Base-by-base conservation (phyloP, 1,139 yeast species). In the Lodderomyces elongisporus region DNA sequence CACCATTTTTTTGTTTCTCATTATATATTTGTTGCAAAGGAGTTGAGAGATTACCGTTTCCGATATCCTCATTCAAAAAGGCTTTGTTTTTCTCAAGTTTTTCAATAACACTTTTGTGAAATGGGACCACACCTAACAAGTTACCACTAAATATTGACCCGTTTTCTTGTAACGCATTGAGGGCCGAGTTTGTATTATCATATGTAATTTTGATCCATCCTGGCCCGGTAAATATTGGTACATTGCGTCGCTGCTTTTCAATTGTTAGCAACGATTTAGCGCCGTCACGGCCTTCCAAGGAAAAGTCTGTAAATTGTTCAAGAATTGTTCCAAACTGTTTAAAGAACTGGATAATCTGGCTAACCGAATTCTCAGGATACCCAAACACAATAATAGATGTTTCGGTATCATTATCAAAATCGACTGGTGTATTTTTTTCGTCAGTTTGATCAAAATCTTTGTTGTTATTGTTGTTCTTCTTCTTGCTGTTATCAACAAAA, bases 131-230 rank as follows among this genome's bases (percentile, higher is more conserved):
- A 1, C 96, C 95, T 37, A 85, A 65, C 34, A 82, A 66, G 13
- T 74, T 71, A 0, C 88, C 91, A 35, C 80, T 81, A 46, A 81
- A 71, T 2, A 82, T 74, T 14, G 71, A 60, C 1, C 94, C 94
- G 50, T 85, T 85, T 47, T 88, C 95, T 43, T 80, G 79, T 28
- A 88, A 61, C 0, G 97, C 96, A 36, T 93, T 79, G 17, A 78
- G 59, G 1, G 96, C 96, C 9, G 89, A 73, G 3, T 79, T 66
- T 3, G 85, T 76, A 40, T 79, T 80, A 39, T 79, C 85, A 55
- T 77, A 91, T 1, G 96, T 88, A 34, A 91, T 56, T 51, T 87
- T 85, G 16, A 88, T 78, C 96, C 97, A 91, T 31, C 87, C 81
- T 28, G 76, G 74, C 1, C 96, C 97, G 9, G 91, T 74, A 53